Evolutionary conservation across 768 basidiomycete genomes (phyloP).

Genomic region (Porpolomopsis calyptriformis): DNA sequence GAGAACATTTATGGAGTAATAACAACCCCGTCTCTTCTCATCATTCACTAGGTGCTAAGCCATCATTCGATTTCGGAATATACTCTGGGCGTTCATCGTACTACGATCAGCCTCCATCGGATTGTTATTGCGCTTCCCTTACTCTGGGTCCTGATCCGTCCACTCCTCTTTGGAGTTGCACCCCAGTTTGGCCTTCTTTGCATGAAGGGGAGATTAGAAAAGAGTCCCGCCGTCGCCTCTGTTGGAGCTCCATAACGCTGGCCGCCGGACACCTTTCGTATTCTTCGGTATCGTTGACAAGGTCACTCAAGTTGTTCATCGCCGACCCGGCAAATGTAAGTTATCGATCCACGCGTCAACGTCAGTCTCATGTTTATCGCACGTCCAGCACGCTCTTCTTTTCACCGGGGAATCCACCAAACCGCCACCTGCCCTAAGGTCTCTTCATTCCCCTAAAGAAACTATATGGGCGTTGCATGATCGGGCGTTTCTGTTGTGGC

Average conservation of each 20-base stretch:
- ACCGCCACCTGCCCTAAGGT: conserved; percentile 20
- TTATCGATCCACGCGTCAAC: conserved; percentile 8
- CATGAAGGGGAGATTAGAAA: conserved; percentile 54
- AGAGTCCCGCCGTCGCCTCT: conserved; percentile 62
- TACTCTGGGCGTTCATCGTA: neutral
- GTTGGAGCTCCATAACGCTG: conserved; percentile 61
- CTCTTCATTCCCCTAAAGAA: conserved; percentile 39
- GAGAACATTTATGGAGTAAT: neutral
- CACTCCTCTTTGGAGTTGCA: conserved; percentile 52
- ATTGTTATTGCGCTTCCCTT: conserved; percentile 39
- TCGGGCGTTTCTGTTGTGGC: conserved; percentile 62
- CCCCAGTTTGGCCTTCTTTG: conserved; percentile 57
- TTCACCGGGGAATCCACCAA: conserved; percentile 62
- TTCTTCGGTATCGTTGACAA: conserved; percentile 32
- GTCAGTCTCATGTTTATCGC: neutral
- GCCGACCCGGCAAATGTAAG: conserved; percentile 58
- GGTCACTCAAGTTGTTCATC: conserved; percentile 42
- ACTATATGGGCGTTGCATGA: conserved; percentile 70
- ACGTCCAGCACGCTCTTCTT: conserved; percentile 50
- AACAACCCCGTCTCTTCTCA: neutral
- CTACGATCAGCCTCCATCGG: conserved; percentile 12
- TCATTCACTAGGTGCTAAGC: neutral
- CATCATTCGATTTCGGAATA: neutral
- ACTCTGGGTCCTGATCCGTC: conserved; percentile 43
- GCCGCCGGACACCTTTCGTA: conserved; percentile 57